These are phyloP conservation scores for Lavandula angustifolia DNA, from an alignment of 257 asterid genomes.

Conservation along the genomic window DNA sequence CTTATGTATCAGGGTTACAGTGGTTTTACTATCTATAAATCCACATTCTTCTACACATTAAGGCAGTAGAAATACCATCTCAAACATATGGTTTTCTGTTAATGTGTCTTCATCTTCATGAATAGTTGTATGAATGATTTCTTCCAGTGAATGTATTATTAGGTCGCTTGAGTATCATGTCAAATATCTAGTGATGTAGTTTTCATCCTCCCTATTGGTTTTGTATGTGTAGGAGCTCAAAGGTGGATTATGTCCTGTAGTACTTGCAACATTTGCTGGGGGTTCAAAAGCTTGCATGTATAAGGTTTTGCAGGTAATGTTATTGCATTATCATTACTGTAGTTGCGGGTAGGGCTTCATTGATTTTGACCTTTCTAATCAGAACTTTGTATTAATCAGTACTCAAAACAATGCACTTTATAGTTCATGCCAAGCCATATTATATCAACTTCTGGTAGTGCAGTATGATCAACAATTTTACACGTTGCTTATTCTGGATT, in stretches of 20 bases:
- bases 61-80: no score
- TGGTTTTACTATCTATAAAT: no score
- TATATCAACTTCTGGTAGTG: not conserved
- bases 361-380: not conserved
- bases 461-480: not conserved
- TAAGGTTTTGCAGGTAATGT: slow-evolving; percentile 78
- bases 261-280: slow-evolving; percentile 62
- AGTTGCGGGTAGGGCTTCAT: not conserved
- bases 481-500: not conserved
- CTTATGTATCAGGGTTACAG: no score
- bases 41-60: no score
- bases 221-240: slow-evolving; percentile 54
- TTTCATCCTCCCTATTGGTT: not conserved
- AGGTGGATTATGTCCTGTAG: slow-evolving; percentile 61
- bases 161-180: not conserved
- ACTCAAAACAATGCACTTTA: not conserved
- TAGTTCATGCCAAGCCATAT: not conserved
- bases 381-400: not conserved
- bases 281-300: slow-evolving; percentile 85
- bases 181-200: not conserved
- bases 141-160: not conserved
- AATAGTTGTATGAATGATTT: no score
- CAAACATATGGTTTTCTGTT: no score
- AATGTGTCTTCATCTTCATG: no score
- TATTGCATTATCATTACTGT: not conserved